These are phyloP conservation scores for Euryodendron excelsum DNA, from an alignment of 148 eudicot species.

Conservation along the genomic window DNA sequence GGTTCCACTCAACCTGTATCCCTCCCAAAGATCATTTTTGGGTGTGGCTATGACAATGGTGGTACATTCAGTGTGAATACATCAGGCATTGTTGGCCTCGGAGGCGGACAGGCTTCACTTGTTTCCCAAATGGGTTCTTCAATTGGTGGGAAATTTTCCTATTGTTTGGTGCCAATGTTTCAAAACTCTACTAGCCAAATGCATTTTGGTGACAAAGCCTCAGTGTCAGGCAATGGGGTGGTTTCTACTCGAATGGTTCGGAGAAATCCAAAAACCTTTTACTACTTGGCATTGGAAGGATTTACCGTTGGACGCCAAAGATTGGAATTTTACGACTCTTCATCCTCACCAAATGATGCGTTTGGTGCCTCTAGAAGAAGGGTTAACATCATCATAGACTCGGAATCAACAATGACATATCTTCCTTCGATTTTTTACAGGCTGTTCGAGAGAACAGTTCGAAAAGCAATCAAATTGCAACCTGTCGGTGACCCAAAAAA, in stretches of 20 bases:
- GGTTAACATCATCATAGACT: constrained; percentile 52
- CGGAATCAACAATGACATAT: constrained; percentile 45
- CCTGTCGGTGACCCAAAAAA: constrained; percentile 21
- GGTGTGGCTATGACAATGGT: constrained; percentile 43
- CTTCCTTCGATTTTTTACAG: constrained; percentile 27
- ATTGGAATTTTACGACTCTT: not conserved
- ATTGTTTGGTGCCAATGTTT: constrained; percentile 37
- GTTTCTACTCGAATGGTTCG: constrained; percentile 32
- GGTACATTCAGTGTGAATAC: constrained; percentile 28
- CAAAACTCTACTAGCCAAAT: constrained; percentile 21
- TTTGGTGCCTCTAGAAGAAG: not conserved
- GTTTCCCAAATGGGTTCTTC: constrained; percentile 27
- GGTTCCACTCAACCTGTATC: constrained; percentile 3
- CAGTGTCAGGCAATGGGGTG: constrained; percentile 24
- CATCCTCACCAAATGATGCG: not conserved
- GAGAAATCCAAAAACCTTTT: constrained; percentile 23
- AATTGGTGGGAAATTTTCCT: constrained; percentile 43
- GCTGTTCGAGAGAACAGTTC: constrained; percentile 14
- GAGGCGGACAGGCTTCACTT: constrained; percentile 35
- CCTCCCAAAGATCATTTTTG: constrained; percentile 22
- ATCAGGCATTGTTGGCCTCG: constrained; percentile 52
- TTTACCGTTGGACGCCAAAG: constrained; percentile 21
- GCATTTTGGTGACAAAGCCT: constrained; percentile 27
- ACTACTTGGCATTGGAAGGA: constrained; percentile 36
- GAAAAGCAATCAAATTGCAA: constrained; percentile 12